phyloP scores from a whole-genome alignment of 805 yeast genomes.

The Maudiozyma serrabonitensis region DNA sequence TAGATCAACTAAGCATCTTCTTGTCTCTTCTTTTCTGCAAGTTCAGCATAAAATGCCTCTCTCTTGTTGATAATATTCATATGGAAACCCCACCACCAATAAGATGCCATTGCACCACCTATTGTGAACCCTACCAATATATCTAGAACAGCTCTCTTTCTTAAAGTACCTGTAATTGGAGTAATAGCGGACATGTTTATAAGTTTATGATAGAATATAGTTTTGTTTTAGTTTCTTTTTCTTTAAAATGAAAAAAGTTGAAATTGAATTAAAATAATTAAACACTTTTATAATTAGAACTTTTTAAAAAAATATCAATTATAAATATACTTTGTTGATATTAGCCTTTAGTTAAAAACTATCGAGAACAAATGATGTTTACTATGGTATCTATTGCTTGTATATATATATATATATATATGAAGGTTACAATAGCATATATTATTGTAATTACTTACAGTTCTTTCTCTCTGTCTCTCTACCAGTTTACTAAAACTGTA shows the following conservation, averaged over 20 bases:
- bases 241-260: background rate
- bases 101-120: constrained; percentile 55
- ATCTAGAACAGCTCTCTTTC: constrained; percentile 72
- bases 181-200: constrained; percentile 50
- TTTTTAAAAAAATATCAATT: too few relatives aligned
- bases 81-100: constrained; percentile 86
- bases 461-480: too few relatives aligned
- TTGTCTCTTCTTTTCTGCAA: constrained; percentile 61
- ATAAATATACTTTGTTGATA: too few relatives aligned
- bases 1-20: constrained; percentile 10
- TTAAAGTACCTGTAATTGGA: constrained; percentile 77
- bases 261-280: too few relatives aligned
- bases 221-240: background rate
- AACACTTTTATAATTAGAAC: too few relatives aligned
- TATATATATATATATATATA: background rate
- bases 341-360: too few relatives aligned
- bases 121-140: constrained; percentile 56
- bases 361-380: background rate
- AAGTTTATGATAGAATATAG: background rate
- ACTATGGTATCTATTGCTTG: background rate
- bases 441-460: background rate
- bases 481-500: too few relatives aligned
- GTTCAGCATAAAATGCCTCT: constrained; percentile 74
- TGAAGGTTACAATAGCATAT: background rate
- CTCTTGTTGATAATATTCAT: constrained; percentile 60